Evolutionary conservation across 2,329 filamentous ascomycete genomes (phyloP), one percentile per base, ranked within the genome.

Genomic region (Diaporthe destruens): DNA sequence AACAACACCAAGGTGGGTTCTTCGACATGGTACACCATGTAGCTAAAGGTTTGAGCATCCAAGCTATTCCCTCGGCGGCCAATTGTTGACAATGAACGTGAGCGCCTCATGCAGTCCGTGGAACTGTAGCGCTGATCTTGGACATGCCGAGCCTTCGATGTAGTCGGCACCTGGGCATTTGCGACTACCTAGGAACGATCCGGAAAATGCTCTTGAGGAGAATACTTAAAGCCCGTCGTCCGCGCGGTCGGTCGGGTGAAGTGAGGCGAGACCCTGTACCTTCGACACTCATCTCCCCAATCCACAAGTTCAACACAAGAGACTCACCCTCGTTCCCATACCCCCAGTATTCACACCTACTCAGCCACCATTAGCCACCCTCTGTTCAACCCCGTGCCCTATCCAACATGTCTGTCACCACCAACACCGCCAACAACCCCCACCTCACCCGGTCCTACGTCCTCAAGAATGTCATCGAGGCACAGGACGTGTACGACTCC

Each of bases 71-170:
- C 44, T 53, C 61, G 29, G 20, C 61, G 32, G 44, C 61, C 61
- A 66, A 66, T 66, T 66, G 61, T 53, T 66, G 47, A 66, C 61
- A 66, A 29, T 53, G n/a, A 5, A 66, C 39, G 61, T 23, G 61
- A 51, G 61, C 47, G 47, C 61, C 61, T 53, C 47, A 53, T 66
- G 61, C 61, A 66, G 42, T 39, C 61, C 61, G 61, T 66, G 47
- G 61, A 29, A 53, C 47, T 47, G 32, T 66, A 66, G 61, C 36
- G 61, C 61, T 66, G 61, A 66, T 66, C 61, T 29, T 66, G 44
- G 44, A 66, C 61, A 53, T 66, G 61, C 61, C 61, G 61, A 66
- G 61, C 61, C 61, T 66, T 66, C 61, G 61, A 53, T 53, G 61
- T 66, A 7, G 61, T 66, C 61, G 61, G 61, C 61, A n/a, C n/a